phyloP scores from a whole-genome alignment of 805 yeast genomes.

The Maudiozyma barnettii region DNA sequence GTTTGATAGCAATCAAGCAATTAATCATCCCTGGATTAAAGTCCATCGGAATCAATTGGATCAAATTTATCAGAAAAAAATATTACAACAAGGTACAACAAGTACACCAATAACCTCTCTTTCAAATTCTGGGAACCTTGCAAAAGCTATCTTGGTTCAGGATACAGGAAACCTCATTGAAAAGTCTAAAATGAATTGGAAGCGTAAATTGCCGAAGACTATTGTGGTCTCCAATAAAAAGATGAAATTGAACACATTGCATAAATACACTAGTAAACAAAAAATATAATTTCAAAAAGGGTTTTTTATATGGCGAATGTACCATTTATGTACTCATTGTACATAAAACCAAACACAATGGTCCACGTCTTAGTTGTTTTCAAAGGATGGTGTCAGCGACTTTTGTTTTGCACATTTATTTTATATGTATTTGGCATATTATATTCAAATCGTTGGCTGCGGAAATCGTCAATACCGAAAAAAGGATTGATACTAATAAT shows the following conservation, averaged over 20 bases:
- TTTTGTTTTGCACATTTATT: too few species aligned
- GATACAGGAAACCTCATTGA: neutral
- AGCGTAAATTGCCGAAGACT: slow-evolving; percentile 20
- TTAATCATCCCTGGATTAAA: slow-evolving; percentile 41
- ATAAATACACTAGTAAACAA: slow-evolving; percentile 7
- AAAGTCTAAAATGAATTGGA: slow-evolving; percentile 11
- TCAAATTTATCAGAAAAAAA: slow-evolving; percentile 30
- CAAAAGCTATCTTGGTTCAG: too few species aligned
- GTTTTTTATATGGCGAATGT: too few species aligned
- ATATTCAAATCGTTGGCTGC: too few species aligned
- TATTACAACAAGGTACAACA: slow-evolving; percentile 5
- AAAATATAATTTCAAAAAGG: neutral
- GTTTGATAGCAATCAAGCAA: slow-evolving; percentile 31
- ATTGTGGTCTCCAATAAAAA: slow-evolving; percentile 9
- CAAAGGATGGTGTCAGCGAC: too few species aligned
- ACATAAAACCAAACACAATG: too few species aligned
- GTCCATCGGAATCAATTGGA: slow-evolving; percentile 31
- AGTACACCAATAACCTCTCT: neutral
- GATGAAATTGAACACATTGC: slow-evolving; percentile 1
- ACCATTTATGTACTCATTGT: too few species aligned
- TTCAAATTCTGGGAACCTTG: neutral
- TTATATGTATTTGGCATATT: too few species aligned
- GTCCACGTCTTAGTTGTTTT: too few species aligned
- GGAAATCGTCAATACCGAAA: too few species aligned
- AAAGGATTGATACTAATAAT: too few species aligned